Evolutionary conservation across 305 asterid species (phyloP).

Genomic region (Fraxinus floribunda): DNA sequence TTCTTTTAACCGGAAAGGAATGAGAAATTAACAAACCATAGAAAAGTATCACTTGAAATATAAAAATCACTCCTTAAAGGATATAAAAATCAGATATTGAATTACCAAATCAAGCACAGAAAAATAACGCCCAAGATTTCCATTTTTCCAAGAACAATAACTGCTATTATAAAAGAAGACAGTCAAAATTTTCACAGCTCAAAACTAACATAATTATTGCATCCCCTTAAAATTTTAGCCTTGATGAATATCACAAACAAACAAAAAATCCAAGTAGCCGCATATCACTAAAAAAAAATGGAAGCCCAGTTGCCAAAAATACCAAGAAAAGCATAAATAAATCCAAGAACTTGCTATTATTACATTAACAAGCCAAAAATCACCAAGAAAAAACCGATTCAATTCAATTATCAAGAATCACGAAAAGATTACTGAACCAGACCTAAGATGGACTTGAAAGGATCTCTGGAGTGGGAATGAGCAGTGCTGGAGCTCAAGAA

Average conservation of each 20-base stretch:
- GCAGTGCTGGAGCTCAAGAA: constrained; percentile 40
- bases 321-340: constrained; percentile 12
- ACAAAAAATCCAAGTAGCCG: not conserved
- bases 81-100: constrained; percentile 12
- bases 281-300: not conserved
- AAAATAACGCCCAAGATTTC: not conserved
- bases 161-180: not conserved
- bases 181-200: not conserved
- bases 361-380: constrained; percentile 11
- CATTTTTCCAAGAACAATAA: constrained; percentile 20
- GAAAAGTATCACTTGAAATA: not conserved
- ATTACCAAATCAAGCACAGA: constrained; percentile 11
- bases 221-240: constrained; percentile 26
- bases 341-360: constrained; percentile 10
- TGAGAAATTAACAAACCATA: constrained; percentile 3
- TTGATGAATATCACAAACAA: not conserved
- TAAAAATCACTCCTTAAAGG: not conserved
- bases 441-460: constrained; percentile 62
- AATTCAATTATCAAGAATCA: constrained; percentile 15
- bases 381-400: constrained; percentile 7
- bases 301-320: constrained; percentile 16
- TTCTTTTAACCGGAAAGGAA: not conserved
- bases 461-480: constrained; percentile 47
- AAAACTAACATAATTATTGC: not conserved
- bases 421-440: constrained; percentile 24